Evolutionary conservation across 2,329 filamentous ascomycete genomes (phyloP).

Genomic region (Coniochaeta ligniaria): DNA sequence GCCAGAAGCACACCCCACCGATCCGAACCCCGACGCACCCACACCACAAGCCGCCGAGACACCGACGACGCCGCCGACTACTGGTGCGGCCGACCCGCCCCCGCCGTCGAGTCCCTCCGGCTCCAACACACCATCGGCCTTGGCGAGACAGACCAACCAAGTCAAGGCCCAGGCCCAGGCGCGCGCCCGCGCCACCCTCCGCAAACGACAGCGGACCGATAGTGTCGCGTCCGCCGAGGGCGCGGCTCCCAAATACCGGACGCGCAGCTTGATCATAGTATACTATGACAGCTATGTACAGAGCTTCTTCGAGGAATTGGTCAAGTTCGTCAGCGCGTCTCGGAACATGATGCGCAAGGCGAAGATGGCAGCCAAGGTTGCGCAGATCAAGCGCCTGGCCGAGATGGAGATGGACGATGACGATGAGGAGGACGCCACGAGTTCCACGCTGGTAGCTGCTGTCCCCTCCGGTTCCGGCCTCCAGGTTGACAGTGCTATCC

Average conservation of each 20-base stretch:
- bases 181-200: constrained; percentile 38
- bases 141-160: constrained; percentile 34
- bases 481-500: neutral
- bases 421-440: constrained; percentile 25
- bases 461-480: neutral
- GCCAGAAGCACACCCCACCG: constrained; percentile 16
- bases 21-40: constrained; percentile 3
- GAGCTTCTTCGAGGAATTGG: constrained; percentile 71
- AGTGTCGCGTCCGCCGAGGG: constrained; percentile 44
- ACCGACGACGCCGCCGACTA: neutral
- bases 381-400: constrained; percentile 53
- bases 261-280: constrained; percentile 73
- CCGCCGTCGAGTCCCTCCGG: constrained; percentile 24
- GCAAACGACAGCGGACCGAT: constrained; percentile 42
- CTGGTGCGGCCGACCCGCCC: constrained; percentile 13
- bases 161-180: constrained; percentile 37
- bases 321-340: constrained; percentile 72
- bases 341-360: constrained; percentile 82
- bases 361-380: constrained; percentile 74
- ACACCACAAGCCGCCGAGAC: neutral
- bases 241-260: constrained; percentile 51
- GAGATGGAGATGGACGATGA: constrained; percentile 50
- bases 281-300: constrained; percentile 89
- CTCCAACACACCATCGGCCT: constrained; percentile 25
- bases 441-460: neutral